phyloP scores from a whole-genome alignment of 257 asterid species.

The Salvia rosmarinus region DNA sequence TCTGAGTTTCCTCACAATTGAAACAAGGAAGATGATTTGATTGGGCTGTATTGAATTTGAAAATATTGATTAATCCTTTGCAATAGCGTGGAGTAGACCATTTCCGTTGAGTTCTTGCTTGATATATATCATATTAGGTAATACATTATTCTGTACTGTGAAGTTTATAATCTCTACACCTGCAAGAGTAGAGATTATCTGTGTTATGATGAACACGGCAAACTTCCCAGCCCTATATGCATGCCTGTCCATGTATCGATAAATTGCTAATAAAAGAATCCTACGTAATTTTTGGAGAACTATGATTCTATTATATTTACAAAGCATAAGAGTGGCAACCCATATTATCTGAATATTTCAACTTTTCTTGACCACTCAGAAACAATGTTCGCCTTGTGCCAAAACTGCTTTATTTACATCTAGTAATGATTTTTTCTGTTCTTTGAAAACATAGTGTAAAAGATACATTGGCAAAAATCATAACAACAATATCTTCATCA shows the following conservation, averaged over 20 bases:
- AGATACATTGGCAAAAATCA: neutral
- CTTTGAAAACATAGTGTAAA: neutral
- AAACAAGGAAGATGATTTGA: neutral
- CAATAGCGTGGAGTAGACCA: neutral
- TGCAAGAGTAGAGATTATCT: neutral
- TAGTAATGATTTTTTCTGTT: neutral
- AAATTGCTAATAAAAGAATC: neutral
- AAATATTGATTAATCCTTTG: neutral
- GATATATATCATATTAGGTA: neutral
- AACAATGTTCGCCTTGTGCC: neutral
- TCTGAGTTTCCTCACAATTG: neutral
- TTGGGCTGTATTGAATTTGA: neutral
- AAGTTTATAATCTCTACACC: neutral
- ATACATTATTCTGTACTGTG: neutral
- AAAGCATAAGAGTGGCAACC: neutral
- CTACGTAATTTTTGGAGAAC: neutral
- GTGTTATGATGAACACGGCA: neutral
- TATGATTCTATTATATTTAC: neutral
- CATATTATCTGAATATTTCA: neutral
- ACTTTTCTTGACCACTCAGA: neutral
- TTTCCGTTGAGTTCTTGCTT: neutral
- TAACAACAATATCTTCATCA: neutral
- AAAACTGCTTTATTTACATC: neutral
- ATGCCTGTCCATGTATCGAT: neutral
- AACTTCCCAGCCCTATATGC: neutral